Base-by-base conservation (phyloP, 179 eudicot genomes). In the Drosera spatulata region DNA sequence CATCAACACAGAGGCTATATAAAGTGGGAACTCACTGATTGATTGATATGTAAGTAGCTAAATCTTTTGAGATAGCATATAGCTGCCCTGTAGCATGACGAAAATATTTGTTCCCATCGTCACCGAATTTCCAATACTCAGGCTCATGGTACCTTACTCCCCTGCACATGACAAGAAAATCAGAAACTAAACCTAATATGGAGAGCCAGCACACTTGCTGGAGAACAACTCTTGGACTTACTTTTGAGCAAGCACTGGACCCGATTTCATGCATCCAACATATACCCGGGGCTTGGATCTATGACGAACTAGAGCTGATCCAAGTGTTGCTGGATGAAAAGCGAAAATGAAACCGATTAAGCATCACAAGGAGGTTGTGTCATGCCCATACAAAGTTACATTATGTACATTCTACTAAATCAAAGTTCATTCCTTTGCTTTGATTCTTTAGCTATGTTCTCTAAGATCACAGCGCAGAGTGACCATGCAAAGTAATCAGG, bases 121-220 rank as follows among this genome's bases (percentile, higher is more conserved):
- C 96, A n/a, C 96, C 96, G 47, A 87, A 85, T 79, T 87, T 87
- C 96, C 96, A 87, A 58, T 85, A 76, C 64, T 87, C 96, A 0
- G 96, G 96, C 65, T 87, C 96, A 48, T 83, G 87, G 76, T 87
- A 87, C 56, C 93, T 75, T 60, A 87, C 82, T 69, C 91, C 87
- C 75, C 91, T 85, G 80, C 65, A 72, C 47, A 70, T 22, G 33
- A 22, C 33, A 22, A 22, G 33, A 22, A 22, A 22, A 22, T 22
- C 33, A 22, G 33, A 22, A 22, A 22, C 33, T 22, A 22, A 22
- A 22, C 33, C 33, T 22, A 22, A 22, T 22, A 22, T 22, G 33
- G 33, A 22, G 33, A 22, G 33, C 33, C 33, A 22, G 33, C 33
- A 22, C 33, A 22, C 33, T 22, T 22, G 33, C 33, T 22, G 33